Percentiles rank a stretch among this genome's conserved stretches.
Evolutionary conservation across 2,329 filamentous ascomycete genomes (phyloP).

Genomic region (Kalmusia sp.): DNA sequence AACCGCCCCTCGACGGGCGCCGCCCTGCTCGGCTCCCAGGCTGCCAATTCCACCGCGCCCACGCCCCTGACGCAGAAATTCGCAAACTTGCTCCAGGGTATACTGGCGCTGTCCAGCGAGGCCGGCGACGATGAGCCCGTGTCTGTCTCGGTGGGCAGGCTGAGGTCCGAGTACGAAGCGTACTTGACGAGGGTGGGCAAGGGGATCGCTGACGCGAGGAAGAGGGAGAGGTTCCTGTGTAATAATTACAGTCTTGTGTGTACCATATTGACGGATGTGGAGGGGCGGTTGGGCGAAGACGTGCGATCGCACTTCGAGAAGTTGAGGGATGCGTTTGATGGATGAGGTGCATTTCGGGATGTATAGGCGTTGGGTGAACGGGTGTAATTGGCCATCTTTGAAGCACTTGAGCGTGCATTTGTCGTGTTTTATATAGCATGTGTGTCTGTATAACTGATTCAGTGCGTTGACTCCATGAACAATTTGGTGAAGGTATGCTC

Average conservation of each 20-base stretch:
- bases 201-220: constrained; percentile 76
- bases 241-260: constrained; percentile 97
- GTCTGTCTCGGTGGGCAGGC: constrained; percentile 75
- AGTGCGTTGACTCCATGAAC: too few species aligned
- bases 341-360: constrained; percentile 14
- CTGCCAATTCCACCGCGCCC: constrained; percentile 75
- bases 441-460: too few species aligned
- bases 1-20: constrained; percentile 42
- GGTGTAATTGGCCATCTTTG: neutral
- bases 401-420: constrained; percentile 1
- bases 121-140: constrained; percentile 95
- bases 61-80: constrained; percentile 95
- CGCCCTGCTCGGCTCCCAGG: constrained; percentile 46
- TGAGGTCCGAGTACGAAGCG: constrained; percentile 82
- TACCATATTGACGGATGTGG: constrained; percentile 80
- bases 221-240: constrained; percentile 85
- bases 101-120: constrained; percentile 83
- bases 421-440: too few species aligned
- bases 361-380: neutral
- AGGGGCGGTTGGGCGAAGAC: constrained; percentile 76
- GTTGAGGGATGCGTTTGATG: constrained; percentile 54
- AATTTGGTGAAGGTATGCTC: too few species aligned
- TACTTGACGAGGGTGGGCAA: constrained; percentile 82
- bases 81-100: constrained; percentile 86
- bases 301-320: constrained; percentile 77